Evolutionary conservation across 305 asterid species (phyloP).

Genomic region (Ajuga reptans): DNA sequence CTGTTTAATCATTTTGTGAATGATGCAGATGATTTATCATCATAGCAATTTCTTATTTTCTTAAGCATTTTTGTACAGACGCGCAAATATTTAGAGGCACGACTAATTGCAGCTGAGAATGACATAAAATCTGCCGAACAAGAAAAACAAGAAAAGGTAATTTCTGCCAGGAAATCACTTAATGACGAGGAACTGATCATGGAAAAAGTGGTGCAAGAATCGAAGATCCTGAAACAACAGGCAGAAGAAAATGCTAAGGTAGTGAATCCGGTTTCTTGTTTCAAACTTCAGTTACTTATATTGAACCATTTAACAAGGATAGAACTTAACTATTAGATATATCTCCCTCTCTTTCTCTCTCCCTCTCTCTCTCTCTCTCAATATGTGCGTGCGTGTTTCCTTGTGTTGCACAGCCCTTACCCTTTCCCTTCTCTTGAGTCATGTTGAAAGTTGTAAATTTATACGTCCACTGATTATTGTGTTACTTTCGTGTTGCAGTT

Average conservation of each 20-base stretch:
- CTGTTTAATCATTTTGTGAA: too few relatives aligned
- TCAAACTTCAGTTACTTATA: neutral
- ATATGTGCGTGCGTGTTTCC: too few relatives aligned
- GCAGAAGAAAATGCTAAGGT: slow-evolving; percentile 76
- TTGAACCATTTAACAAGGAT: neutral
- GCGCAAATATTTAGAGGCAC: slow-evolving; percentile 44
- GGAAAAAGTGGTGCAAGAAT: slow-evolving; percentile 67
- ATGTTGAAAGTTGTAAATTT: neutral
- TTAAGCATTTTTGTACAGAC: slow-evolving; percentile 38
- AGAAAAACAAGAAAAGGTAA: slow-evolving; percentile 49
- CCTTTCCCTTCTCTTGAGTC: neutral
- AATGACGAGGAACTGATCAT: slow-evolving; percentile 49
- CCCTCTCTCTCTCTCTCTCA: too few relatives aligned
- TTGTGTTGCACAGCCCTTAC: neutral
- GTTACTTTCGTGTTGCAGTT: slow-evolving; percentile 40
- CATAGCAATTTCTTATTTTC: neutral
- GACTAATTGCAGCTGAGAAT: slow-evolving; percentile 47
- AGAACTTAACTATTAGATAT: neutral
- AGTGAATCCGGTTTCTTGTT: slow-evolving; percentile 13
- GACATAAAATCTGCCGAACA: slow-evolving; percentile 43
- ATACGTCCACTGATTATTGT: slow-evolving; percentile 2
- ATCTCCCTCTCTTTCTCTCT: neutral
- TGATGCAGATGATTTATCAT: too few relatives aligned
- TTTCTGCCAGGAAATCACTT: slow-evolving; percentile 36
- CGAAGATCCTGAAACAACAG: slow-evolving; percentile 52